Evolutionary conservation across 305 asterid species (phyloP).

Genomic region (Ilex paraguariensis): DNA sequence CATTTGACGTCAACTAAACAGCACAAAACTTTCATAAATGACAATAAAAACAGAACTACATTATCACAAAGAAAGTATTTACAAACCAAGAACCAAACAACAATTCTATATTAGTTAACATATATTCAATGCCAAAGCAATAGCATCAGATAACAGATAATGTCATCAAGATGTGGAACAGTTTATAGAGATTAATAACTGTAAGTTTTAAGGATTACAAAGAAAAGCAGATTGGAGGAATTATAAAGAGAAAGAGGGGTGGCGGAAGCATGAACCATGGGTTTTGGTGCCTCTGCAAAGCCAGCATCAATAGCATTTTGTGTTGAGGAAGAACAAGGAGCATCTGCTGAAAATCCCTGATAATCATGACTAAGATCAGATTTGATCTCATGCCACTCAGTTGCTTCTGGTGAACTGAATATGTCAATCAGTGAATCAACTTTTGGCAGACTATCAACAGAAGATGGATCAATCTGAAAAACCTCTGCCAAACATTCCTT

Average conservation of each 20-base stretch:
- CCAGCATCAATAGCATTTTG: slow-evolving; percentile 24
- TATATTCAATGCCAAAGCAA: neutral
- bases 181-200: too few species aligned
- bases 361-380: slow-evolving; percentile 8
- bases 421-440: slow-evolving; percentile 58
- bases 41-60: too few species aligned
- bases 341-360: slow-evolving; percentile 24
- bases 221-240: slow-evolving; percentile 1
- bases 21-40: too few species aligned
- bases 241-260: slow-evolving; percentile 6
- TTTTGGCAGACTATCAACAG: slow-evolving; percentile 28
- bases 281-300: slow-evolving; percentile 17
- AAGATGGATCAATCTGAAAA: slow-evolving; percentile 60
- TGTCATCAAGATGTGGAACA: neutral
- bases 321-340: slow-evolving; percentile 33
- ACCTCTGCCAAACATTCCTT: slow-evolving; percentile 71
- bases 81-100: too few species aligned
- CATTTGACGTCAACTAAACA: too few species aligned
- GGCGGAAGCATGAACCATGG: slow-evolving; percentile 22
- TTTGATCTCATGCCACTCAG: slow-evolving; percentile 13
- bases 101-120: too few species aligned
- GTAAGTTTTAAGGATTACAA: neutral
- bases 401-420: slow-evolving; percentile 37
- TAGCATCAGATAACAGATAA: neutral
- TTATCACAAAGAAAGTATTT: too few species aligned